These are phyloP conservation scores for Lentinula raphanica DNA, from an alignment of 768 basidiomycete species.

Conservation along the genomic window DNA sequence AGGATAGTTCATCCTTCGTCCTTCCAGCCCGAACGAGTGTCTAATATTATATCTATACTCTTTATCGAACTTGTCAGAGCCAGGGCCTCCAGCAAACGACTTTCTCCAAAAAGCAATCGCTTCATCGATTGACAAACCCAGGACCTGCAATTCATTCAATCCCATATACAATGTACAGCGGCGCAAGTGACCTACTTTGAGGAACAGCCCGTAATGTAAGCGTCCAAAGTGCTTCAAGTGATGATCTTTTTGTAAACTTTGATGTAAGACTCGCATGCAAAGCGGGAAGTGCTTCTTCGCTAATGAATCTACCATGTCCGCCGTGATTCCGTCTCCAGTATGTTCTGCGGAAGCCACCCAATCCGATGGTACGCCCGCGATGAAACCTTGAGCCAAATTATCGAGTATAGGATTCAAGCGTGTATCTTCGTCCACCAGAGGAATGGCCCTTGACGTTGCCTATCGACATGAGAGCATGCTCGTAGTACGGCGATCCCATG, in stretches of 20 bases:
- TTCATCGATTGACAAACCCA: conserved; percentile 93
- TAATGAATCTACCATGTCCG: conserved; percentile 91
- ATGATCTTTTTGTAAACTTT: conserved; percentile 64
- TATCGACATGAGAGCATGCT: conserved; percentile 25
- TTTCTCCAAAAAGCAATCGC: conserved; percentile 91
- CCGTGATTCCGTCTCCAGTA: conserved; percentile 67
- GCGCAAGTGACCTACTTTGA: conserved; percentile 60
- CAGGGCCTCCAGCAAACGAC: conserved; percentile 58
- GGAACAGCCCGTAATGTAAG: conserved; percentile 86
- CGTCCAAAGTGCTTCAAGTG: conserved; percentile 93
- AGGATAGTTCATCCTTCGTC: conserved; percentile 89
- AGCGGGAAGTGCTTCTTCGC: conserved; percentile 87
- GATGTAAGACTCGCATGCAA: conserved; percentile 92
- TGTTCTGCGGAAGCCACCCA: conserved; percentile 56
- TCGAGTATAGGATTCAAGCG: conserved; percentile 84
- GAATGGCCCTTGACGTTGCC: conserved; percentile 82
- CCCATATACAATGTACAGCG: background rate
- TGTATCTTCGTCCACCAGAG: conserved; percentile 90
- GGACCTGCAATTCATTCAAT: conserved; percentile 47
- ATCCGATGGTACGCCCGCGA: conserved; percentile 84
- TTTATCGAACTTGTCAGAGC: conserved; percentile 96
- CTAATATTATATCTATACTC: conserved; percentile 97
- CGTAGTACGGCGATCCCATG: background rate
- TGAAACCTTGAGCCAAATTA: conserved; percentile 90
- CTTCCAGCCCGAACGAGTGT: conserved; percentile 91